phyloP scores from a whole-genome alignment of 805 yeast genomes.

The Candida caryicola region DNA sequence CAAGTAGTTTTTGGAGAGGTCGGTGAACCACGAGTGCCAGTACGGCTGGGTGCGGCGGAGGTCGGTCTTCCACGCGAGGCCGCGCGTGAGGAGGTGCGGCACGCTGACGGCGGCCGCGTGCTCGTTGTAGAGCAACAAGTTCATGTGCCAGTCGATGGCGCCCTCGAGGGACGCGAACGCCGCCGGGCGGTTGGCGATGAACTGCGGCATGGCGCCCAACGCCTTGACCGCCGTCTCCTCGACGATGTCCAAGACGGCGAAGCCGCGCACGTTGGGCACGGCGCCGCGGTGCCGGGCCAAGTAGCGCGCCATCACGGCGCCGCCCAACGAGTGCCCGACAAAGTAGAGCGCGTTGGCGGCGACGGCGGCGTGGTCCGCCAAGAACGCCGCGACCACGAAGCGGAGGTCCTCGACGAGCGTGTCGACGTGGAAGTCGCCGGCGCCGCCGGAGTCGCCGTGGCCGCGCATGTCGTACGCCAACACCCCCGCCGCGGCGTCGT shows the following conservation, averaged over 20 bases:
- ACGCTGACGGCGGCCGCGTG: conserved; percentile 74
- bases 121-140: conserved; percentile 48
- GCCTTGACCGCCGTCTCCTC: conserved; percentile 87
- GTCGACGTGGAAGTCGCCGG: conserved; percentile 41
- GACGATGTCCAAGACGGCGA: conserved; percentile 84
- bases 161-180: conserved; percentile 48
- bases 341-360: conserved; percentile 34
- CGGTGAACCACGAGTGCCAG: conserved; percentile 85
- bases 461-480: conserved; percentile 81
- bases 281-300: conserved; percentile 22
- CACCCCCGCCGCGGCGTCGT: conserved; percentile 46
- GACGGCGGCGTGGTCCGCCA: not conserved
- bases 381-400: conserved; percentile 43
- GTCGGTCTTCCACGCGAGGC: conserved; percentile 61
- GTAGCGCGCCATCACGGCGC: conserved; percentile 67
- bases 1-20: conserved; percentile 54
- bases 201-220: conserved; percentile 61
- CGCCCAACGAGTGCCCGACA: conserved; percentile 93
- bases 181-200: conserved; percentile 63
- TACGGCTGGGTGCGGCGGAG: conserved; percentile 56
- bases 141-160: conserved; percentile 84
- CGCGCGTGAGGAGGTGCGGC: conserved; percentile 54
- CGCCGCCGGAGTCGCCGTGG: conserved; percentile 53
- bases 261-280: conserved; percentile 50
- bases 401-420: conserved; percentile 58